These are phyloP conservation scores for Ligustrum vulgare DNA, from an alignment of 257 asterid genomes.

Conservation along the genomic window DNA sequence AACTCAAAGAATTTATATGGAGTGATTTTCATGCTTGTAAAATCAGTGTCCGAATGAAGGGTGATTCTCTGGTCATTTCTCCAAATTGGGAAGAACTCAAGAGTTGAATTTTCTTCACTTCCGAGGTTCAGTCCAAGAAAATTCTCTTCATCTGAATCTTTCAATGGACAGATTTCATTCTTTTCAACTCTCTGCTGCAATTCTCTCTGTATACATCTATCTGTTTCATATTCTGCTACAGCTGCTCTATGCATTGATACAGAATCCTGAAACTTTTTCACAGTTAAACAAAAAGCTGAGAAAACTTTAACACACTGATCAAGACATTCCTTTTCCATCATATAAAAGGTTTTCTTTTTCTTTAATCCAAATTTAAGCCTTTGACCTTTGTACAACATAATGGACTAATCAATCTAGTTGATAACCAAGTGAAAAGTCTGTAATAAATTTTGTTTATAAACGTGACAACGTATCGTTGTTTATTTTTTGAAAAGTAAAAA, in stretches of 20 bases:
- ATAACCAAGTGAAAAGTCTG: not conserved
- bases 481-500: too few relatives aligned
- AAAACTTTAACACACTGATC: slow-evolving; percentile 34
- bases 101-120: not conserved
- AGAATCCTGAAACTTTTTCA: slow-evolving; percentile 40
- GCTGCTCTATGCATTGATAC: slow-evolving; percentile 50
- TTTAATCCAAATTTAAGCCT: slow-evolving; percentile 17
- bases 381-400: slow-evolving; percentile 29
- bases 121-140: slow-evolving; percentile 20
- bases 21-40: not conserved
- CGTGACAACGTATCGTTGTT: too few relatives aligned
- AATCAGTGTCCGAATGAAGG: not conserved
- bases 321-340: slow-evolving; percentile 57
- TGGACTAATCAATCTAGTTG: not conserved
- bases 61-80: not conserved
- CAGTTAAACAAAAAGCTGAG: slow-evolving; percentile 32
- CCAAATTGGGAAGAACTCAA: not conserved
- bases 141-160: slow-evolving; percentile 30
- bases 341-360: slow-evolving; percentile 25
- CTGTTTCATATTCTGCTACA: slow-evolving; percentile 36
- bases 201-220: slow-evolving; percentile 36
- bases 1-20: slow-evolving; percentile 6
- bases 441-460: too few relatives aligned
- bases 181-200: slow-evolving; percentile 25
- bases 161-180: slow-evolving; percentile 34